Evolutionary conservation across 2,329 filamentous ascomycete genomes (phyloP).

Genomic region (Neofusicoccum ribis): DNA sequence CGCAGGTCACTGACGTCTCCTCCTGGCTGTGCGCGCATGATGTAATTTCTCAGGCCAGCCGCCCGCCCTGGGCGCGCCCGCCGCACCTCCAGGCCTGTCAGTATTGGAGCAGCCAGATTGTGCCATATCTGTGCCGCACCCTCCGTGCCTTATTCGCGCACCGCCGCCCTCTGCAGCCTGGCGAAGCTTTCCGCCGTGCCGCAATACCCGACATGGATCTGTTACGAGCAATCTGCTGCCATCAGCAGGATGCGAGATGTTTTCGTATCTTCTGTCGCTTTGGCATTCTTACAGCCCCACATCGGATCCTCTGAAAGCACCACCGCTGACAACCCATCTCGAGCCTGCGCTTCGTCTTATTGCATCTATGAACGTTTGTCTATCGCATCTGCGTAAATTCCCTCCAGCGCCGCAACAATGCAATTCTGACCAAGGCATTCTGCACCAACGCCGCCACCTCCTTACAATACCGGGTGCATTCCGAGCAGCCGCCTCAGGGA

Average conservation of each 20-base stretch:
- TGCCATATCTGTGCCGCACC: conserved; percentile 11
- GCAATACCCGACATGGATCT: not conserved
- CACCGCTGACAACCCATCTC: not conserved
- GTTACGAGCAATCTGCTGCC: not conserved
- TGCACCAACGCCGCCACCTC: not conserved
- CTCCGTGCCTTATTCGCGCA: not conserved
- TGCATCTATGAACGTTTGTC: not conserved
- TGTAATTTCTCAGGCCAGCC: conserved; percentile 5
- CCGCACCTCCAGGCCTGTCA: not conserved
- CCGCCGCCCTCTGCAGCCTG: not conserved
- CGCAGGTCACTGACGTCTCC: not conserved
- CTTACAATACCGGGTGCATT: conserved; percentile 32
- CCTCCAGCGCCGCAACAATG: not conserved
- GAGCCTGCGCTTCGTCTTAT: not conserved
- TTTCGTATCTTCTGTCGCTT: not conserved
- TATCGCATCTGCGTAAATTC: not conserved
- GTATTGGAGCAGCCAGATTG: not conserved
- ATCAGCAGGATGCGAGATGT: not conserved
- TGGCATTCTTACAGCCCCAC: not conserved
- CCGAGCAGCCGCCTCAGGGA: conserved; percentile 53
- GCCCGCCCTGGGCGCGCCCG: not conserved
- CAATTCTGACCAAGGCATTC: not conserved
- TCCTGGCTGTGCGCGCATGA: conserved; percentile 12
- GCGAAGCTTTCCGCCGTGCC: not conserved
- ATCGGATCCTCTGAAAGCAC: not conserved